Percentiles rank a stretch among this genome's conserved stretches.
These are phyloP conservation scores for Scalesia atractyloides DNA, from an alignment of 129 eudicot species.

Conservation along the genomic window DNA sequence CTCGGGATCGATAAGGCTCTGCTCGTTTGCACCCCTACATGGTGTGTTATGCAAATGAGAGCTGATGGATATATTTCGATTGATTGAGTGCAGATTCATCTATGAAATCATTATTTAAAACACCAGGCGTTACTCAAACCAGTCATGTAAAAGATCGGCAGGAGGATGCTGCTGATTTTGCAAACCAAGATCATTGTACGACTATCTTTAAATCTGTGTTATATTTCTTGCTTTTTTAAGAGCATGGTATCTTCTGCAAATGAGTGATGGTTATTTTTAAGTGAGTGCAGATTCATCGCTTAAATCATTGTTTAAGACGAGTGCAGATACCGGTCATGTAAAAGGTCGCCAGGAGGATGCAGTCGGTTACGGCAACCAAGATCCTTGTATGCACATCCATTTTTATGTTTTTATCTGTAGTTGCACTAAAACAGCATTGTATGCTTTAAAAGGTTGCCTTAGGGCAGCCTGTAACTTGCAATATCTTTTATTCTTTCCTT, in stretches of 20 bases:
- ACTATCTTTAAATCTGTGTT: background rate
- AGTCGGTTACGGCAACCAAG: background rate
- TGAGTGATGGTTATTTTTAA: background rate
- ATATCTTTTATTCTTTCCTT: background rate
- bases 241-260: background rate
- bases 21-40: too few species aligned
- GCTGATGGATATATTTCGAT: background rate
- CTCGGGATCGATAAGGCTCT: too few species aligned
- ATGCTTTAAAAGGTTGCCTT: too few species aligned
- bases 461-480: background rate
- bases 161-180: too few species aligned
- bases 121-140: background rate
- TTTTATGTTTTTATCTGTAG: too few species aligned
- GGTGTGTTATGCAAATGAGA: background rate
- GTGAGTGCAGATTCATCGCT: background rate
- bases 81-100: slow-evolving; percentile 1
- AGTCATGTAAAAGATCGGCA: background rate
- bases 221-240: background rate
- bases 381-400: background rate
- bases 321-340: background rate
- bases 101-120: background rate
- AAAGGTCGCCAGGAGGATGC: background rate
- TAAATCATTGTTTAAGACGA: slow-evolving; percentile 9
- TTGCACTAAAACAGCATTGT: too few species aligned
- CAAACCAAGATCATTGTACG: background rate